Conservation (phyloP, 768 basidiomycete genomes). For the Lyophyllum semitale region DNA sequence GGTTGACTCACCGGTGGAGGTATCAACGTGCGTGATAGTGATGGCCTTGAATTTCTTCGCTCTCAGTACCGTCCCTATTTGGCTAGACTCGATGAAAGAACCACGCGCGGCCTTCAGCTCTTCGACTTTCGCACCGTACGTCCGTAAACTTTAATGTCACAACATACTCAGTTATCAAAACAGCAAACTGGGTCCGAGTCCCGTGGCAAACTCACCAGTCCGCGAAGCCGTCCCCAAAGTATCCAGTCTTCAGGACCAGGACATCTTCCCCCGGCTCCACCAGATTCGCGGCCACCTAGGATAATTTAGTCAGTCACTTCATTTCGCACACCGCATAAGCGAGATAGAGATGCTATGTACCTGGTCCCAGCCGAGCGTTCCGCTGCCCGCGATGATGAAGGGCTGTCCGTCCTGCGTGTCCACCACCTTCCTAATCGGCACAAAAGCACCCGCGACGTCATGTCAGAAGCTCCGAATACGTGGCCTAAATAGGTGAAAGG, state of each 20-base stretch:
- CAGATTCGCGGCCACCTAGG: conserved; percentile 78
- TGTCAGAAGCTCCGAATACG: not conserved
- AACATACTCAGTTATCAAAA: not conserved
- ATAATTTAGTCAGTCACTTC: too few species aligned
- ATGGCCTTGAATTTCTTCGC: conserved; percentile 77
- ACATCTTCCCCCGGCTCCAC: conserved; percentile 70
- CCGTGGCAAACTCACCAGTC: conserved; percentile 58
- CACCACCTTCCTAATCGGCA: conserved; percentile 57
- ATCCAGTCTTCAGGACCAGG: conserved; percentile 83
- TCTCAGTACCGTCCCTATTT: conserved; percentile 63
- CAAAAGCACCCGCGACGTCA: not conserved
- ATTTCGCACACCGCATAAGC: too few species aligned
- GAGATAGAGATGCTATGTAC: conserved; percentile 37
- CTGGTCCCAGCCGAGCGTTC: conserved; percentile 92
- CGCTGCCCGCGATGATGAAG: conserved; percentile 85
- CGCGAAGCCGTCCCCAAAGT: conserved; percentile 85
- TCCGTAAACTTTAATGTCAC: conserved; percentile 53
- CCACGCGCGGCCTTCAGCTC: conserved; percentile 75
- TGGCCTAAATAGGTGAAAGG: not conserved
- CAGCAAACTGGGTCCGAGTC: not conserved
- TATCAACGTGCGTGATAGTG: conserved; percentile 91
- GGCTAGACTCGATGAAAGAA: conserved; percentile 50
- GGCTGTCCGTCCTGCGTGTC: conserved; percentile 69
- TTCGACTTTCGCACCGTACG: conserved; percentile 81
- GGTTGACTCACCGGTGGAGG: conserved; percentile 59